These are phyloP conservation scores for Blastobotrys aristatus DNA, from an alignment of 1,139 yeast genomes.

Conservation along the genomic window DNA sequence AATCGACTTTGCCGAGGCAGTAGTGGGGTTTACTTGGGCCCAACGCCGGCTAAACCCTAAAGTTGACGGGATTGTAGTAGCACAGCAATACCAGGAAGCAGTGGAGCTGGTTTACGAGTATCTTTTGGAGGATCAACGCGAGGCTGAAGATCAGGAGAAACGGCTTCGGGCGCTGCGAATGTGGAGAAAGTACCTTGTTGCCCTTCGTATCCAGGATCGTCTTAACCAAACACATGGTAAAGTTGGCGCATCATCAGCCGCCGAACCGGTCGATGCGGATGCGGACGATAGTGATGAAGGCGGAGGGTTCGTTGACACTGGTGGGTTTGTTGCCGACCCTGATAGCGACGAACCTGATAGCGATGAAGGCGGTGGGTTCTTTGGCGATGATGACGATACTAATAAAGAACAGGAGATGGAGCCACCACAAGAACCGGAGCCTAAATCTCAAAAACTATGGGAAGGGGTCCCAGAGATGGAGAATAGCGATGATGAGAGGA, in stretches of 20 bases:
- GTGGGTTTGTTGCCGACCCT: not conserved
- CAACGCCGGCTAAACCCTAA: constrained; percentile 50
- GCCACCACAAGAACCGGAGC: constrained; percentile 2
- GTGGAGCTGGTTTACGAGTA: constrained; percentile 52
- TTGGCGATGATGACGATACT: constrained; percentile 3
- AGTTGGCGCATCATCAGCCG: constrained; percentile 29
- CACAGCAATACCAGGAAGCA: constrained; percentile 61
- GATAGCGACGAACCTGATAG: constrained; percentile 1
- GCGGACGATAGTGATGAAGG: constrained; percentile 9
- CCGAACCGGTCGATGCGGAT: constrained; percentile 14
- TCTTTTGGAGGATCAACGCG: constrained; percentile 50
- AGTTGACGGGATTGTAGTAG: constrained; percentile 74
- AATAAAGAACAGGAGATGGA: constrained; percentile 1
- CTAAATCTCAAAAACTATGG: not conserved
- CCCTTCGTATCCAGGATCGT: constrained; percentile 65
- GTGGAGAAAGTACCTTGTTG: constrained; percentile 72
- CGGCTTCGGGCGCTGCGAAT: constrained; percentile 53
- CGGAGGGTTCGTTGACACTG: constrained; percentile 9
- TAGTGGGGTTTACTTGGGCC: constrained; percentile 75
- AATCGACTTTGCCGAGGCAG: constrained; percentile 82
- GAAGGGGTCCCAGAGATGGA: not conserved
- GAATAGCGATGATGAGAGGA: constrained; percentile 1
- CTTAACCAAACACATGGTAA: constrained; percentile 62
- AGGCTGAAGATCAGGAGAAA: constrained; percentile 42
- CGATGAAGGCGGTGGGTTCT: constrained; percentile 14